Base-by-base conservation (phyloP, 1,284 basidiomycete genomes). In the Naganishia cerealis region DNA sequence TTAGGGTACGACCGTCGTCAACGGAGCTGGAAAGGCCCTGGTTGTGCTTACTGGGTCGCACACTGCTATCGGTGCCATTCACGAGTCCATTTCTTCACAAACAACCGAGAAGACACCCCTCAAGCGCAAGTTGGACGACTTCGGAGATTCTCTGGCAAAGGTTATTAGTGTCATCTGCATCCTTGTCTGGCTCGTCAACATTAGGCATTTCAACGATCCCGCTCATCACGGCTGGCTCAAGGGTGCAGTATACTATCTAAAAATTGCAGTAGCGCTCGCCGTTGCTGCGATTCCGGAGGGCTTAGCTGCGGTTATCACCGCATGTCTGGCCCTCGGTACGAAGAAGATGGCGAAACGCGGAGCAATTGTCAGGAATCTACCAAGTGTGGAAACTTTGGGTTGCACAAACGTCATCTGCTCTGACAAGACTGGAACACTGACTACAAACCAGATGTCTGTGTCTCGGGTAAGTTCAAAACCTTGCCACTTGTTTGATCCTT, bases 331-430 rank as follows among this genome's bases (percentile, higher is more conserved):
- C 9, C 85, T 98, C 13, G 94, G 94, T 21, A 95, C 93, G 15
- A 93, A 94, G 83, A 94, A 94, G 79, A 97, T 98, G 94, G 93
- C 94, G 0, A 91, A 94, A 83, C 91, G 93, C 81, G 95, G 95
- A 71, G 94, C 94, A 6, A 97, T 98, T 73, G 94, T 98, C 57
- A 84, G 93, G 74, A 93, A 95, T 79, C 83, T 98, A 71, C 94
- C 94, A n/a, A 92, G 90, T 72, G 94, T 97, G 13, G 94, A 98
- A 82, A 96, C 94, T 36, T 84, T 98, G 1, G 94, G 94, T 1
- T 94, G 92, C 82, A 94, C 92, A 57, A 95, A 94, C 77, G 92
- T 96, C 59, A 96, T 97, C 73, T 97, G 94, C 80, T 94, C 92
- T 8, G 94, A 97, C 83, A 97, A 97, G 84, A 97, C 94, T 21